Evolutionary conservation across 345 rosid species (phyloP), one percentile per base, ranked within the genome.

Genomic region (Populus davidiana): DNA sequence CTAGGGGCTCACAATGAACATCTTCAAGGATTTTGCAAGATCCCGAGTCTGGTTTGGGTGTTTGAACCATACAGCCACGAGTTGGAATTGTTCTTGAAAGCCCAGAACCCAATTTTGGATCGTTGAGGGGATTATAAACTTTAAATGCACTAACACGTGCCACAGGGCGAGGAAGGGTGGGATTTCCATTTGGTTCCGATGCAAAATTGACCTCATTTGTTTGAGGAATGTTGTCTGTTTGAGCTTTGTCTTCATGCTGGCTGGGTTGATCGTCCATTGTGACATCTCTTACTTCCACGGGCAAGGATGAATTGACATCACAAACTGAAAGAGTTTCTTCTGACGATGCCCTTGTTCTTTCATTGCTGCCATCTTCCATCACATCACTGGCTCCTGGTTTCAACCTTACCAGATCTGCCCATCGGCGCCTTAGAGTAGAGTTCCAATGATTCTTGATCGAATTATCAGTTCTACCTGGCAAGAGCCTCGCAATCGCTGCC

Each of bases 381-480:
- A 31, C 20, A 69, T 82, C 75, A 9, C 71, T 65, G 39, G 44
- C 50, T 20, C 16, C 78, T 14, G 67, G 83, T 67, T 62, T 81
- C 78, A 59, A 74, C 38, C 79, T 85, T 77, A 85, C 80, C 36
- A 74, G 82, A 23, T 83, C 89, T 18, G 78, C 25, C 73, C 81
- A 79, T 77, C 88, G 84, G 41, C 94, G 92, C 86, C 92, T 87
- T 62, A 93, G 86, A 1, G 98, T 88, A 14, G 96, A 91, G 88
- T 91, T 90, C 97, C 98, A 93, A 73, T 94, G 98, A 79, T 94
- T 94, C 89, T 93, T 93, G 75, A 94, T 94, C 20, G 98, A 91
- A 74, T 91, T 91, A 79, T 92, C 96, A 20, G 98, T 93, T 87
- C 98, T 89, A 33, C 97, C 98, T 0, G 98, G 91, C 67, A 95